A percentile compares a stretch with the other conserved stretches of the same genome.
Conservation (phyloP, 192 early-diverging fungal genomes). For the Coemansia javaensis region DNA sequence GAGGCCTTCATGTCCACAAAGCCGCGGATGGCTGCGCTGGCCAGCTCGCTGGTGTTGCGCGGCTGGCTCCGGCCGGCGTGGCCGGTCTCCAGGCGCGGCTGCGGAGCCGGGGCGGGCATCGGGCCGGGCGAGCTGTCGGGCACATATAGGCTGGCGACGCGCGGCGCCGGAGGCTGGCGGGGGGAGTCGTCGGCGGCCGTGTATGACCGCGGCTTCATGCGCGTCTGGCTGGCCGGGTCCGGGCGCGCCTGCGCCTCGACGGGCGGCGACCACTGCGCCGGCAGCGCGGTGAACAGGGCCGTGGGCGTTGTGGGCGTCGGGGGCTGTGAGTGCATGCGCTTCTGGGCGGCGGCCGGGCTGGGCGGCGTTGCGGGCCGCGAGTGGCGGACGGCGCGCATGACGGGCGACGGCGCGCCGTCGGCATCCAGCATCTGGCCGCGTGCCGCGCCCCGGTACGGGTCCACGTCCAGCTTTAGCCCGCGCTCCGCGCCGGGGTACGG, state of each 20-base stretch:
- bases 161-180: slow-evolving; percentile 8
- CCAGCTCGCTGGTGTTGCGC: slow-evolving; percentile 15
- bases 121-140: background rate
- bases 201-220: slow-evolving; percentile 35
- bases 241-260: background rate
- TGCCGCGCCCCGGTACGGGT: slow-evolving; percentile 29
- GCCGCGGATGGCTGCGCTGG: slow-evolving; percentile 22
- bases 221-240: background rate
- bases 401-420: slow-evolving; percentile 33
- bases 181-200: slow-evolving; percentile 8
- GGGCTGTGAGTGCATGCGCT: background rate
- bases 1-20: slow-evolving; percentile 18
- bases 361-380: slow-evolving; percentile 41
- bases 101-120: background rate
- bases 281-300: background rate
- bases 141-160: slow-evolving; percentile 35
- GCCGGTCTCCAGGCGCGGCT: background rate
- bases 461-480: slow-evolving; percentile 40
- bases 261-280: slow-evolving; percentile 5
- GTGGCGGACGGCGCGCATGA: slow-evolving; percentile 43
- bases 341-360: background rate
- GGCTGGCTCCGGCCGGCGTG: background rate
- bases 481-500: slow-evolving; percentile 25
- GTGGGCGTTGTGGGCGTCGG: too few species aligned
- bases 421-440: slow-evolving; percentile 37